Base-by-base conservation (phyloP, 2,329 filamentous ascomycete genomes). In the Trichophyton equinum region DNA sequence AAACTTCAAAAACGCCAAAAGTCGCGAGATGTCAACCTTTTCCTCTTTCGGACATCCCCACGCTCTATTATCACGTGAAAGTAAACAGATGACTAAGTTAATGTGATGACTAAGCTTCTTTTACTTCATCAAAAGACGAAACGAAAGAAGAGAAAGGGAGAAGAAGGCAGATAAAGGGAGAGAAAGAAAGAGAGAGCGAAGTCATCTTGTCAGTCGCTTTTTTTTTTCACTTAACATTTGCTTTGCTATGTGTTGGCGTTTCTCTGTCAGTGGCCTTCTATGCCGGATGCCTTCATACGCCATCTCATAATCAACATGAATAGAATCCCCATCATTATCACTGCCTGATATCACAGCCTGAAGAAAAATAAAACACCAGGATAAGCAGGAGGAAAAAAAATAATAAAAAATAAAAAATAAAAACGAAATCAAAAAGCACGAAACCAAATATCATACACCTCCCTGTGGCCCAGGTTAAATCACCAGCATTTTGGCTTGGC, bases 371-470 rank as follows among this genome's bases (percentile, higher is more conserved):
- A 38, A 38, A 38, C 33, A 38, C 33, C 2, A 38, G 33, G 33
- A 30, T 30, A 30, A 30, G 6, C 6, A 30, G 6, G 27, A 7
- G 6, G 1, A 30, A 30, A 30, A 30, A 27, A 27, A 11, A n/a
- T n/a, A n/a, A n/a, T n/a, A n/a, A 36, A 9, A 9, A 33, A 33
- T 18, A 8, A 25, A 49, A 49, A 49, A 13, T 4, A 27, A 25
- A 51, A 51, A 30, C 22, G 13, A 13, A 25, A 47, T 25, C 25
- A 11, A 25, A 27, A n/a, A 51, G 20, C 46, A 51, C 46, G 46
- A 51, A 51, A 51, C 46, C 46, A 51, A 38, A 38, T 51, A 51
- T 51, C 46, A 27, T 51, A 51, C 46, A 51, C 46, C 46, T 51
- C 46, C 46, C 20, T 51, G 46, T 25, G 20, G 25, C 18, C 44